Percentiles rank a stretch among this genome's conserved stretches.
Conservation (phyloP, 495 filamentous ascomycete genomes). For the Penicillium longicatenatum region DNA sequence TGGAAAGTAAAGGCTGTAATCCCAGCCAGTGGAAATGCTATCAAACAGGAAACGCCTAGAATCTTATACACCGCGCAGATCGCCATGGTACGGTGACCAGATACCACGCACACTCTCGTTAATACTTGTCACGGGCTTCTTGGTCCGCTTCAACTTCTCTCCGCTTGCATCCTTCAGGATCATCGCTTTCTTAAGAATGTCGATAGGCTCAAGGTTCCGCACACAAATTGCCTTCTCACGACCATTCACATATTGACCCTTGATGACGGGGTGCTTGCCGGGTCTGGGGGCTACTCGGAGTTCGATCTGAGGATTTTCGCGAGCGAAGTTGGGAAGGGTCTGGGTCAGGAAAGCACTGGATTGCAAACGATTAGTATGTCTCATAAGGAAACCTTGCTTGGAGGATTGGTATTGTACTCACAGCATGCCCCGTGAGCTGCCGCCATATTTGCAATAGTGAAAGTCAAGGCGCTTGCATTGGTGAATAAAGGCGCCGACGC, state of each 20-base stretch:
- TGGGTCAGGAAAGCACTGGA: conserved; percentile 76
- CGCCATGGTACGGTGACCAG: conserved; percentile 91
- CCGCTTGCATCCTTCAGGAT: conserved; percentile 82
- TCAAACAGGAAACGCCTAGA: conserved; percentile 25
- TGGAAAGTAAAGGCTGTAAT: conserved; percentile 14
- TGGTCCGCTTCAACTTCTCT: conserved; percentile 77
- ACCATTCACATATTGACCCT: conserved; percentile 89
- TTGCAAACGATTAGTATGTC: not conserved
- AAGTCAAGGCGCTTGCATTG: conserved; percentile 96
- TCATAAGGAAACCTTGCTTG: conserved; percentile 2
- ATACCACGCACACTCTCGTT: conserved; percentile 94
- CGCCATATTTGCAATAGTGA: conserved; percentile 94
- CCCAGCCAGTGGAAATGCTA: conserved; percentile 21
- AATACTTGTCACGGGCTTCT: conserved; percentile 80
- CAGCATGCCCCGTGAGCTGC: conserved; percentile 94
- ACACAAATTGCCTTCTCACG: conserved; percentile 85
- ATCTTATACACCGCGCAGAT: conserved; percentile 43
- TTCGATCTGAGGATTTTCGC: conserved; percentile 83
- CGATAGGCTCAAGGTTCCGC: conserved; percentile 75
- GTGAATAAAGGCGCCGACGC: conserved; percentile 93
- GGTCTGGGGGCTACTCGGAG: conserved; percentile 88
- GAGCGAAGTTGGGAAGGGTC: conserved; percentile 73
- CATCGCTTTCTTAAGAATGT: conserved; percentile 79
- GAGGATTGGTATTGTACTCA: conserved; percentile 43
- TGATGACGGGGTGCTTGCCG: conserved; percentile 80